These are phyloP conservation scores for Periconia sp. DNA, from an alignment of 2,329 filamentous ascomycete genomes.

Conservation along the genomic window DNA sequence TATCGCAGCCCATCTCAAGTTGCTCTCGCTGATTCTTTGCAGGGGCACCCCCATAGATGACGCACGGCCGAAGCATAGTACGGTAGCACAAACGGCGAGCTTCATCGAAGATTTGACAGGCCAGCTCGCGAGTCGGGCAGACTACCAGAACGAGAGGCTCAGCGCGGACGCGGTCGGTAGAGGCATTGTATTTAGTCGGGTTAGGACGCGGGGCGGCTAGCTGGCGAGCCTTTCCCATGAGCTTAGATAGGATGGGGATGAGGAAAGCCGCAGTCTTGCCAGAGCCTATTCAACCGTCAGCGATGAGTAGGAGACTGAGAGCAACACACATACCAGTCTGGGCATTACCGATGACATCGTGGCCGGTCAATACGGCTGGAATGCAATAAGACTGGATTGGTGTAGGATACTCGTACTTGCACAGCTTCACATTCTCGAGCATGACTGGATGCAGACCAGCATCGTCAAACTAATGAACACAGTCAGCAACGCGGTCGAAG, in stretches of 20 bases:
- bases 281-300: slow-evolving; percentile 67
- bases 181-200: slow-evolving; percentile 60
- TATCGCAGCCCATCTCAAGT: slow-evolving; percentile 82
- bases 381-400: slow-evolving; percentile 88
- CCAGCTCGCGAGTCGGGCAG: slow-evolving; percentile 86
- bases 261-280: slow-evolving; percentile 96
- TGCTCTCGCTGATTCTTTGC: slow-evolving; percentile 72
- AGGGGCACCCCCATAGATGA: slow-evolving; percentile 85
- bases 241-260: slow-evolving; percentile 82
- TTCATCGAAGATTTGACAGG: slow-evolving; percentile 94
- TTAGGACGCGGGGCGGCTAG: slow-evolving; percentile 79
- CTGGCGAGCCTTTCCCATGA: slow-evolving; percentile 96
- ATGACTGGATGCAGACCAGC: slow-evolving; percentile 87
- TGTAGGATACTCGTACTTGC: slow-evolving; percentile 75
- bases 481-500: background rate
- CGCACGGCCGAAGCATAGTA: slow-evolving; percentile 90
- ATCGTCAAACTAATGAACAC: slow-evolving; percentile 66
- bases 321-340: slow-evolving; percentile 77
- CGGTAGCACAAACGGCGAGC: slow-evolving; percentile 91
- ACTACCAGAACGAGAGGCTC: slow-evolving; percentile 90
- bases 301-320: background rate
- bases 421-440: slow-evolving; percentile 75
- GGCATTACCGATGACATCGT: slow-evolving; percentile 86
- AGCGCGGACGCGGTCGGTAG: slow-evolving; percentile 65
- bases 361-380: slow-evolving; percentile 75